Conservation (phyloP, 805 yeast species). For the Yarrowia porcina region DNA sequence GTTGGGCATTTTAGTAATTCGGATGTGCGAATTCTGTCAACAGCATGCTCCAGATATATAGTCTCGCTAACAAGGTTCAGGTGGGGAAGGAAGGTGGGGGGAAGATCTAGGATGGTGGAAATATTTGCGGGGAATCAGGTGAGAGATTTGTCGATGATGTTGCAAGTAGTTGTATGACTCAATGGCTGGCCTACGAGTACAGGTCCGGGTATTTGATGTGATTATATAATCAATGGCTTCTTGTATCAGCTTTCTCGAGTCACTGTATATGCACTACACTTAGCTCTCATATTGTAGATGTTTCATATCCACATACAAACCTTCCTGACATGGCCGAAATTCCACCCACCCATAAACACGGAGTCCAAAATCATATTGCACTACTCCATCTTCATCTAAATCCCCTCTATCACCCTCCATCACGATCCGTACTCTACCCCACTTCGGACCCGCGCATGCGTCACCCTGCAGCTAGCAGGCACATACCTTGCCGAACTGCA, state of each 20-base stretch:
- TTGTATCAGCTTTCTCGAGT: background rate
- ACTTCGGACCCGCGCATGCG: conserved; percentile 5
- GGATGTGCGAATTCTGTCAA: no score
- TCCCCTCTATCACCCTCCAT: background rate
- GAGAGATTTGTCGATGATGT: no score
- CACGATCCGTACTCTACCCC: background rate
- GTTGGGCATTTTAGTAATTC: background rate
- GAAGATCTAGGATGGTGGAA: background rate
- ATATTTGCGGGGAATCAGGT: no score
- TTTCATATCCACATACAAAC: background rate
- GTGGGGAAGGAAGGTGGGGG: background rate
- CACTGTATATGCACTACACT: background rate
- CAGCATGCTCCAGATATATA: no score
- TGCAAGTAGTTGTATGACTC: no score
- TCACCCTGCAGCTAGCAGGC: background rate
- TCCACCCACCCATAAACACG: no score
- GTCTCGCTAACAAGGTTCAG: background rate
- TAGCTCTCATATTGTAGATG: background rate
- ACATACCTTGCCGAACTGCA: background rate
- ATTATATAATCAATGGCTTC: no score
- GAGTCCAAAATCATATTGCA: no score
- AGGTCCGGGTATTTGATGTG: no score
- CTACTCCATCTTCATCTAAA: background rate
- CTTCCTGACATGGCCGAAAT: no score
- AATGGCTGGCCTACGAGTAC: no score